Evolutionary conservation across 129 eudicot genomes (phyloP).

Genomic region (Helianthus tuberosus): DNA sequence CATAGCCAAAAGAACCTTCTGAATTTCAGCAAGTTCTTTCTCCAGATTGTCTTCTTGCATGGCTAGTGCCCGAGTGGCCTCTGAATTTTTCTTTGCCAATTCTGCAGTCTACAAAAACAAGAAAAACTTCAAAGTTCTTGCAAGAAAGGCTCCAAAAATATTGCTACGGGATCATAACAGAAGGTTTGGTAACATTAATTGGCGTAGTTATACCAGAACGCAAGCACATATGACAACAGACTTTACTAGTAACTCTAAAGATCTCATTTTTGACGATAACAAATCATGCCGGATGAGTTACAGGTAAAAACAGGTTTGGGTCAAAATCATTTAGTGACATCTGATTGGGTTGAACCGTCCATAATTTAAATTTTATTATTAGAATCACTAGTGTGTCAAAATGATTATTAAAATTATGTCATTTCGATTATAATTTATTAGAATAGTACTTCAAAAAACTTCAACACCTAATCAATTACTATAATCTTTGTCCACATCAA

Average conservation of each 20-base stretch:
- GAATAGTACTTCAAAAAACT: not conserved
- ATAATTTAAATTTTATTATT: not conserved
- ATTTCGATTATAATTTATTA: not conserved
- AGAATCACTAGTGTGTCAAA: not conserved
- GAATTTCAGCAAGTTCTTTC: conserved; percentile 95
- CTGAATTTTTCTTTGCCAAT: conserved; percentile 82
- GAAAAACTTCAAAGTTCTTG: not conserved
- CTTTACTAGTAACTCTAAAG: not conserved
- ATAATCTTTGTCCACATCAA: conserved; percentile 2
- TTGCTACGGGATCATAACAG: not conserved
- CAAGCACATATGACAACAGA: not conserved
- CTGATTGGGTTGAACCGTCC: not conserved
- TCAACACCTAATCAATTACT: not conserved
- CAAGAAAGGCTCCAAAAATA: conserved; percentile 23
- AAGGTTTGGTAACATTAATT: not conserved
- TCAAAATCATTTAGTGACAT: not conserved
- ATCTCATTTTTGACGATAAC: not conserved
- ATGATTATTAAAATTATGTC: not conserved
- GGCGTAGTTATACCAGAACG: not conserved
- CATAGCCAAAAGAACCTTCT: conserved; percentile 94
- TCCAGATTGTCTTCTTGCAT: conserved; percentile 80
- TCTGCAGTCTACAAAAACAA: conserved; percentile 68
- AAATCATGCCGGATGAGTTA: not conserved
- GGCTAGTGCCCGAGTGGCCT: conserved; percentile 89
- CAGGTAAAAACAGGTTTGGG: not conserved